Evolutionary conservation across 2,329 filamentous ascomycete species (phyloP).

Genomic region (Sporothrix pseudoabietina): DNA sequence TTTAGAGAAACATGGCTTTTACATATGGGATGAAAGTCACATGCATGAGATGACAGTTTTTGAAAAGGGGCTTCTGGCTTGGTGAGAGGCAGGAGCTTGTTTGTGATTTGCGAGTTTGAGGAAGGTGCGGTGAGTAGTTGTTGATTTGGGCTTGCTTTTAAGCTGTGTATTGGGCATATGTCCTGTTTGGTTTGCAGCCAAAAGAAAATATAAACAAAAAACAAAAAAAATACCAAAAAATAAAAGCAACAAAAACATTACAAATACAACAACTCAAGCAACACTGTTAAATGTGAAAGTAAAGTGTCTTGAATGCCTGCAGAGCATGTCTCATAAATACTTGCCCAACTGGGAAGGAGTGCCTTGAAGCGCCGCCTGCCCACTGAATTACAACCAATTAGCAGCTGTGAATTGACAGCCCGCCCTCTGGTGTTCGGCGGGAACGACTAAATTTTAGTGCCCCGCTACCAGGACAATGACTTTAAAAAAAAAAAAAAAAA

Average conservation of each 20-base stretch:
- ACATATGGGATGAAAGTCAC: background rate
- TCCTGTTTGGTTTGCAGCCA: too few species aligned
- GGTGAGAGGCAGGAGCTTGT: background rate
- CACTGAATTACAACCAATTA: slow-evolving; percentile 22
- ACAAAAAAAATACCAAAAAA: slow-evolving; percentile 2
- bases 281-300: background rate
- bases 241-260: background rate
- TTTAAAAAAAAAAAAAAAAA: slow-evolving; percentile 16
- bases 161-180: background rate
- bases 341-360: slow-evolving; percentile 24
- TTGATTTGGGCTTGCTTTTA: background rate
- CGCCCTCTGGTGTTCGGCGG: background rate
- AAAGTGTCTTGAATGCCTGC: background rate
- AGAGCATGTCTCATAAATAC: background rate
- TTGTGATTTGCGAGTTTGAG: background rate
- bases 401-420: slow-evolving; percentile 25
- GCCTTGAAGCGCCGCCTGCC: background rate
- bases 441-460: slow-evolving; percentile 28
- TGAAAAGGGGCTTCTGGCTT: background rate
- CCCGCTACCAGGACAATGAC: slow-evolving; percentile 21
- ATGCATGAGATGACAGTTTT: background rate
- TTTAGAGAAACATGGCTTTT: slow-evolving; percentile 33
- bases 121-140: background rate
- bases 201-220: background rate
- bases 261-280: background rate